Evolutionary conservation across 2,329 filamentous ascomycete genomes (phyloP).

Genomic region (Colletotrichum incanum): DNA sequence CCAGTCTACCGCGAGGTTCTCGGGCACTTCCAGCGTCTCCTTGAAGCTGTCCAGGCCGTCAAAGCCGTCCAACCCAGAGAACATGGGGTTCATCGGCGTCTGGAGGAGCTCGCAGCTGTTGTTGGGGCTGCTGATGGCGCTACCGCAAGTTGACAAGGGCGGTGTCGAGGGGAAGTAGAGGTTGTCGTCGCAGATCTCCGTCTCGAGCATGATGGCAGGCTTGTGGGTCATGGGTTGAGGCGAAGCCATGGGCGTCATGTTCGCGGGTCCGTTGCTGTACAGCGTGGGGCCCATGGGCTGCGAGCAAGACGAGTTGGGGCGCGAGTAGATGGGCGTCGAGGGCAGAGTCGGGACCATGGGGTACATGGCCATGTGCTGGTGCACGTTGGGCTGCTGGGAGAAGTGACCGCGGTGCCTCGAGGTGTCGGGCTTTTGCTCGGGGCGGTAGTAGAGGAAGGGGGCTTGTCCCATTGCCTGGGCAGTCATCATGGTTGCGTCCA

Average conservation of each 20-base stretch:
- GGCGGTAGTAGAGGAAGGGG: conserved; percentile 90
- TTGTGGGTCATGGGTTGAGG: conserved; percentile 79
- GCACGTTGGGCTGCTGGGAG: conserved; percentile 60
- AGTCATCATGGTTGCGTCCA: conserved; percentile 75
- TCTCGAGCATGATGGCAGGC: conserved; percentile 85
- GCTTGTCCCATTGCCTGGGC: conserved; percentile 77
- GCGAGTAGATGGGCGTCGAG: conserved; percentile 75
- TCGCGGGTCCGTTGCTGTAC: conserved; percentile 71
- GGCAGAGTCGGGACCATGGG: conserved; percentile 72
- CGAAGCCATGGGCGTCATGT: conserved; percentile 83
- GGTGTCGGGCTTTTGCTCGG: conserved; percentile 80
- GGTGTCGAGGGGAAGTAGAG: conserved; percentile 89
- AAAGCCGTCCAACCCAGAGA: conserved; percentile 79
- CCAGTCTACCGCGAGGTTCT: conserved; percentile 85
- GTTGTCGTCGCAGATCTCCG: conserved; percentile 76
- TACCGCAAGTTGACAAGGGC: conserved; percentile 87
- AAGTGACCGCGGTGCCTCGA: conserved; percentile 82
- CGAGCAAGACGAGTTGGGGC: conserved; percentile 77
- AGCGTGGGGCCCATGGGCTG: conserved; percentile 70
- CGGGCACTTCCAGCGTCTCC: conserved; percentile 79
- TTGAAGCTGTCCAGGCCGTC: conserved; percentile 72
- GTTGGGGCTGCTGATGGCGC: conserved; percentile 85
- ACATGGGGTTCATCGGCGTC: conserved; percentile 87
- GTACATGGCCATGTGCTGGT: conserved; percentile 68
- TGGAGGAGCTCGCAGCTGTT: conserved; percentile 83